phyloP scores from a whole-genome alignment of 2,329 filamentous ascomycete species.

The Chaetomiaceae sp. region DNA sequence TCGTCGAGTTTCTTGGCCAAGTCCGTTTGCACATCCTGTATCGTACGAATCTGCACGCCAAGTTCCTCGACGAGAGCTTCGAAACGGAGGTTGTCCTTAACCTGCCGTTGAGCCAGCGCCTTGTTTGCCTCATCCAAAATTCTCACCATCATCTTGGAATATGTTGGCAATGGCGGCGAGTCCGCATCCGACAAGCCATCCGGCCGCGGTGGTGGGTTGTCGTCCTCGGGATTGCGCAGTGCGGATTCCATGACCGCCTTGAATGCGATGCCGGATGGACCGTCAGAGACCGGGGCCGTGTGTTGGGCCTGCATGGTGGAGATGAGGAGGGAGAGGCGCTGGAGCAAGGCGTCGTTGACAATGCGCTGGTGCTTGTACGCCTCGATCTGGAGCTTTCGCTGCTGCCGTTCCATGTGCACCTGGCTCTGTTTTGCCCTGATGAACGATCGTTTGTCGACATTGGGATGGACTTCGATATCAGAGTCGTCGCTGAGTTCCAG shows the following conservation, averaged over 20 bases:
- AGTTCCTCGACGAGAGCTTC: background rate
- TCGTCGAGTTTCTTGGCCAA: background rate
- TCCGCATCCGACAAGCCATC: background rate
- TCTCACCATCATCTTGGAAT: background rate
- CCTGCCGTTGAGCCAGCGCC: background rate
- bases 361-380: background rate
- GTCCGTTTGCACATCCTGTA: background rate
- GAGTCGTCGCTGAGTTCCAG: conserved; percentile 2
- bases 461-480: background rate
- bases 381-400: conserved; percentile 3
- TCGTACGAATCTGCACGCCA: background rate
- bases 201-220: background rate
- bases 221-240: background rate
- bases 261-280: background rate
- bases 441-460: background rate
- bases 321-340: background rate
- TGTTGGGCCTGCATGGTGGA: background rate
- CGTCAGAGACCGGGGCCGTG: background rate
- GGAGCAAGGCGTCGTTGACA: background rate
- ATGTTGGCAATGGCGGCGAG: background rate
- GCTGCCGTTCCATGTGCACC: background rate
- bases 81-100: background rate
- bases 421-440: conserved; percentile 1
- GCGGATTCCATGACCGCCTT: background rate
- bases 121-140: background rate